Evolutionary conservation across 202 grass and related monocot species (phyloP), one percentile per base, ranked within the genome.

Genomic region (Musa balbisiana): DNA sequence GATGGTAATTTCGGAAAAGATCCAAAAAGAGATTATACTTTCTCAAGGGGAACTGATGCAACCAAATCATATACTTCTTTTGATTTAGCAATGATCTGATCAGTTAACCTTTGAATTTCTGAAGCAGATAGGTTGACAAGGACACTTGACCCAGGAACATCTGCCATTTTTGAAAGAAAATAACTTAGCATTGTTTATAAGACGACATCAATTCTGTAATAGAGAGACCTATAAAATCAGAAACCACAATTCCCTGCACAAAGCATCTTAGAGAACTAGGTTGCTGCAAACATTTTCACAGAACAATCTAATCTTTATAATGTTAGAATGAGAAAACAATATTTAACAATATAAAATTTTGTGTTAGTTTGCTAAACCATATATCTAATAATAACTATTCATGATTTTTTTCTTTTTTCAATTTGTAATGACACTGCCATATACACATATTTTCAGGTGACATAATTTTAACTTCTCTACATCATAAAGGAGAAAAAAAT

Each of bases 51-150:
- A 27, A 92, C 79, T 26, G 95, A 85, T 0, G 91, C 95, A 78
- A 94, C 89, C 3, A 80, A 90, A 80, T 99, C 91, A 54, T 94
- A 86, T 63, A 80, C 87, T 80, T 90, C 83, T 80, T 92, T 99
- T 6, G 91, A 94, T 78, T 88, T 99, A 62, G 83, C 29, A 68
- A 98, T 85, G 79, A 94, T 74, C 23, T 79, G 74, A 74, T 92
- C 83, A 24, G 83, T 78, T 67, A 94, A 76, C 83, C 77, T 88
- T 56, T 86, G 84, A 67, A 98, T 90, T 69, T 92, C 91, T 8
- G 81, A 66, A 52, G 91, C 85, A 43, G 91, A 89, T n/a, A 94
- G 87, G 58, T 92, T 81, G 72, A 90, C 82, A 60, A 82, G 91
- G 14, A 87, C 83, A 77, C 53, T 85, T 70, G 86, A 92, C 26